These are phyloP conservation scores for Geotrichum histeridarum DNA, from an alignment of 1,139 yeast genomes.

Conservation along the genomic window DNA sequence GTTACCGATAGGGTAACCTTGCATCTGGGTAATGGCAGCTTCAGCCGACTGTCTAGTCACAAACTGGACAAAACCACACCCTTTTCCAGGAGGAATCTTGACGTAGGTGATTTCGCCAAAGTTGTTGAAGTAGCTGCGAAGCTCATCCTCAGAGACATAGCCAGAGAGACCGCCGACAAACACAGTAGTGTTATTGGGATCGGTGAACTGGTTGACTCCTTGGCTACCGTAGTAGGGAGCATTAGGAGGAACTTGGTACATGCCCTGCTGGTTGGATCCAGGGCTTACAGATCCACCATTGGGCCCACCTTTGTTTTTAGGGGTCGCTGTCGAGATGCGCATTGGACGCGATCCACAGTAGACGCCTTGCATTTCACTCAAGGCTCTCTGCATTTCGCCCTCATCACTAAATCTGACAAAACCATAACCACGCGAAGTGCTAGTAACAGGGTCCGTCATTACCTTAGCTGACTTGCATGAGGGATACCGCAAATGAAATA, in stretches of 20 bases:
- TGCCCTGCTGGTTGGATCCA: background rate
- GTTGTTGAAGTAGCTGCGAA: conserved; percentile 68
- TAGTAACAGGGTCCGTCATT: conserved; percentile 74
- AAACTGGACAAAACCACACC: conserved; percentile 89
- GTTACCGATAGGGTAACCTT: conserved; percentile 84
- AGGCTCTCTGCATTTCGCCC: conserved; percentile 66
- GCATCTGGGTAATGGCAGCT: conserved; percentile 84
- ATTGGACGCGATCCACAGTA: conserved; percentile 70
- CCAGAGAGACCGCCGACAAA: conserved; percentile 85
- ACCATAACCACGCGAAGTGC: conserved; percentile 83
- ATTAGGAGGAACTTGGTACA: background rate
- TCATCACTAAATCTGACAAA: conserved; percentile 74
- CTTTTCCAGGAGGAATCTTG: conserved; percentile 88
- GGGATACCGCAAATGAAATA: conserved; percentile 65
- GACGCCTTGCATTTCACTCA: conserved; percentile 76
- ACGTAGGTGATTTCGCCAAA: conserved; percentile 82
- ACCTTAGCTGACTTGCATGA: conserved; percentile 81
- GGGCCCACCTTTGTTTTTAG: conserved; percentile 46
- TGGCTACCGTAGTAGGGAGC: conserved; percentile 3
- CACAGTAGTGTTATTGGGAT: conserved; percentile 86
- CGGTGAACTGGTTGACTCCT: conserved; percentile 36
- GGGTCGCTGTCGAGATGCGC: conserved; percentile 69
- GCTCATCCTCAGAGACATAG: conserved; percentile 71
- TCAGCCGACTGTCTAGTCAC: conserved; percentile 77
- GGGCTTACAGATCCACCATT: background rate